Percentiles rank a stretch among this genome's conserved stretches.
phyloP scores from a whole-genome alignment of 352 stramenopile genomes.

The Phytophthora vignae region DNA sequence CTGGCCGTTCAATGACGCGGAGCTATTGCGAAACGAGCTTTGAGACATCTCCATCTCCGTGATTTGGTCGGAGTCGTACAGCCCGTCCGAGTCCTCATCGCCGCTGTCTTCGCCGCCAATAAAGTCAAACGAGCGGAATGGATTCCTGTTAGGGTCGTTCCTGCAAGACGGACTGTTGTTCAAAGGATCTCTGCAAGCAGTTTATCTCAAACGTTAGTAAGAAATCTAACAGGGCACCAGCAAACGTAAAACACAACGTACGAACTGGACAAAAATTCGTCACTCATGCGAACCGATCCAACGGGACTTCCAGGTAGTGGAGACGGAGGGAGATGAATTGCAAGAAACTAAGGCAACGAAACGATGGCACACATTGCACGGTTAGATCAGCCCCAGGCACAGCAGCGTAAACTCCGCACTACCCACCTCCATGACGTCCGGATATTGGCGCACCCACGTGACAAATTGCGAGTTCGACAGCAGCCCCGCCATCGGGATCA shows the following conservation, averaged over 20 bases:
- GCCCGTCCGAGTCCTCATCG: constrained; percentile 71
- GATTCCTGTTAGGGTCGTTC: constrained; percentile 45
- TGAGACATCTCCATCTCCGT: constrained; percentile 77
- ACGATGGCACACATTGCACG: background rate
- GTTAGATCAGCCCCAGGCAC: background rate
- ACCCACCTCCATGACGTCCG: constrained; percentile 72
- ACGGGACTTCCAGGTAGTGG: constrained; percentile 44
- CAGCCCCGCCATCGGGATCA: constrained; percentile 56
- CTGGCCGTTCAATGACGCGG: constrained; percentile 34
- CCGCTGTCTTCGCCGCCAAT: constrained; percentile 86
- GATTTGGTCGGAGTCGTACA: constrained; percentile 78
- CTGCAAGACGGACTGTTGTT: constrained; percentile 81
- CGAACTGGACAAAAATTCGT: constrained; percentile 53
- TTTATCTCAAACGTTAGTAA: constrained; percentile 1
- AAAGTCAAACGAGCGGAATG: constrained; percentile 83
- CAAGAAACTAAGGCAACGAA: constrained; percentile 47
- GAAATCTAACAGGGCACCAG: background rate
- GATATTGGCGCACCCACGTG: constrained; percentile 76
- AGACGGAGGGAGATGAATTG: constrained; percentile 53
- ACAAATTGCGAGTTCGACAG: constrained; percentile 77
- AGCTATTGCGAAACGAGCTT: constrained; percentile 55
- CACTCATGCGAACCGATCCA: constrained; percentile 41
- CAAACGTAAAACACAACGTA: constrained; percentile 28
- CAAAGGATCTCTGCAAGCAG: constrained; percentile 58
- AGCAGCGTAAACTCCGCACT: too few relatives aligned